Percentiles rank a stretch among this genome's conserved stretches.
phyloP scores from a whole-genome alignment of 73 alveolate species.

The Durusdinium trenchii region DNA sequence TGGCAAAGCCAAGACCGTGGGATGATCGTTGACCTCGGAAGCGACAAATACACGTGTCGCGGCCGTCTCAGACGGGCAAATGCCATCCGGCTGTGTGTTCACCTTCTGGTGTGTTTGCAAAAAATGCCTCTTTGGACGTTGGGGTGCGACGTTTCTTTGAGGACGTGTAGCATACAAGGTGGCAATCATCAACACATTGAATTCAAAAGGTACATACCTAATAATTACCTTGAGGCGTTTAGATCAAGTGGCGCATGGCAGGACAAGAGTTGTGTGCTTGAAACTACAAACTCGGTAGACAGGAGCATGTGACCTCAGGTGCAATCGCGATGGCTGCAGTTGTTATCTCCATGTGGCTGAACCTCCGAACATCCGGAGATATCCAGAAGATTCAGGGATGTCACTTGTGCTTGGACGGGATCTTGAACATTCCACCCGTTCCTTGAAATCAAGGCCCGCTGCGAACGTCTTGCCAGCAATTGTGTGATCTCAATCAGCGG shows the following conservation, averaged over 20 bases:
- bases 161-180: neutral
- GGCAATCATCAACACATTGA: neutral
- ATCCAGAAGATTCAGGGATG: too few species aligned
- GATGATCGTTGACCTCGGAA: conserved; percentile 42
- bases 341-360: too few species aligned
- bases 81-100: neutral
- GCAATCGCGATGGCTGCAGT: too few species aligned
- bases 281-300: neutral
- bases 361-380: too few species aligned
- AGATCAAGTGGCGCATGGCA: neutral
- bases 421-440: too few species aligned
- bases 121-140: neutral
- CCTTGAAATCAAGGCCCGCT: too few species aligned
- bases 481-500: too few species aligned
- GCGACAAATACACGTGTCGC: neutral
- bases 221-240: neutral
- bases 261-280: neutral
- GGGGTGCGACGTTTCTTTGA: neutral
- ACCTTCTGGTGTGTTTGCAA: too few species aligned
- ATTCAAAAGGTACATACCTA: neutral
- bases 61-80: too few species aligned
- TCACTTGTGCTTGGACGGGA: too few species aligned
- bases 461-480: too few species aligned
- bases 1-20: conserved; percentile 51
- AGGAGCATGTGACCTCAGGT: neutral